These are phyloP conservation scores for Colletotrichum horii DNA, from an alignment of 2,329 filamentous ascomycete species.

Conservation along the genomic window DNA sequence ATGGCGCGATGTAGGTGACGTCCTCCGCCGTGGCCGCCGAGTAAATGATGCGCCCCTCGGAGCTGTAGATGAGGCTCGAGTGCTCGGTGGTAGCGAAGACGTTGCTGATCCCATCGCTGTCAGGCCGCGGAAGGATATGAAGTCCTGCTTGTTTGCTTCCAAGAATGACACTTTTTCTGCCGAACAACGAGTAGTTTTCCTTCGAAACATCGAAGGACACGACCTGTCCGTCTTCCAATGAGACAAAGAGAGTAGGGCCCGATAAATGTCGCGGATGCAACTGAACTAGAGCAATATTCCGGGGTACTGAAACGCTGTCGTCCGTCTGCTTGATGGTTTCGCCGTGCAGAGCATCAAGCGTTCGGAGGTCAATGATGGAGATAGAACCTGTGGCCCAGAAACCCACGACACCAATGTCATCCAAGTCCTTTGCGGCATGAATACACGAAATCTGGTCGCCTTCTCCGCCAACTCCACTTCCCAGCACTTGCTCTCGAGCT, in stretches of 20 bases:
- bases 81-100: conserved; percentile 95
- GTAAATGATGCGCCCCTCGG: conserved; percentile 87
- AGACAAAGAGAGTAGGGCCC: conserved; percentile 81
- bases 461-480: conserved; percentile 43
- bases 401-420: conserved; percentile 76
- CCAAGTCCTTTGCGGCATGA: conserved; percentile 69
- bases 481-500: conserved; percentile 64
- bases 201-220: conserved; percentile 79
- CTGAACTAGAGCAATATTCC: conserved; percentile 80
- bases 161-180: conserved; percentile 81
- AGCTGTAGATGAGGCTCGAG: conserved; percentile 89
- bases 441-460: conserved; percentile 84
- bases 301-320: conserved; percentile 79
- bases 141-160: conserved; percentile 86
- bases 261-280: conserved; percentile 66
- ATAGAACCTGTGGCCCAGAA: conserved; percentile 88
- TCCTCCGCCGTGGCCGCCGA: conserved; percentile 92
- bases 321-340: conserved; percentile 64
- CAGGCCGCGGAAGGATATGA: conserved; percentile 69
- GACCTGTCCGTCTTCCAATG: conserved; percentile 91
- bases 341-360: conserved; percentile 69
- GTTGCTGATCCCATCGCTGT: conserved; percentile 70
- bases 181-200: conserved; percentile 66
- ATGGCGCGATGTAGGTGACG: conserved; percentile 80
- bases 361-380: conserved; percentile 72